These are phyloP conservation scores for Penicillium argentinense DNA, from an alignment of 495 filamentous ascomycete genomes.

Conservation along the genomic window DNA sequence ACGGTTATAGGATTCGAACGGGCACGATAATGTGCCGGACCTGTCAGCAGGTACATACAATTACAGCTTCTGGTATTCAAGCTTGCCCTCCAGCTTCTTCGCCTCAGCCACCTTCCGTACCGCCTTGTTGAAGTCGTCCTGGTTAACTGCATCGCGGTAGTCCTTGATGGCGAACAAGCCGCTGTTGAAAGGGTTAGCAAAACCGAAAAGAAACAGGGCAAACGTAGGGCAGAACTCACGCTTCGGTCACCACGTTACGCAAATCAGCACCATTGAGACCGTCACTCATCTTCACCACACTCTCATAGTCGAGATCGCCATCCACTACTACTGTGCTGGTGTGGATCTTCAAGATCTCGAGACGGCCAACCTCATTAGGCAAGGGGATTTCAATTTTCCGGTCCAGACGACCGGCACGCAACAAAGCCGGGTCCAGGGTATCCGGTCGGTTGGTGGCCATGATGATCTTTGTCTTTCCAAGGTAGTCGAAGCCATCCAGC, in stretches of 20 bases:
- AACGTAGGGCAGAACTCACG: constrained; percentile 53
- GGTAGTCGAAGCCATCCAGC: constrained; percentile 97
- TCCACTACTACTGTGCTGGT: constrained; percentile 81
- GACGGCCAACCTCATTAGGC: constrained; percentile 95
- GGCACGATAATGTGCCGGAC: constrained; percentile 8
- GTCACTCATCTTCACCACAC: constrained; percentile 99
- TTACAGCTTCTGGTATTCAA: constrained; percentile 97
- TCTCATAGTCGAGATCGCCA: constrained; percentile 98
- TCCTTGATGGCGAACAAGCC: constrained; percentile 98
- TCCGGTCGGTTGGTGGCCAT: constrained; percentile 99
- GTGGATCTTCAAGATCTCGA: constrained; percentile 99
- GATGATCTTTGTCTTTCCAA: constrained; percentile 99
- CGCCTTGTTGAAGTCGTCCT: constrained; percentile 99
- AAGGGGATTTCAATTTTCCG: constrained; percentile 98
- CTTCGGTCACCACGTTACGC: constrained; percentile 97
- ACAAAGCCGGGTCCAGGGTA: constrained; percentile 91
- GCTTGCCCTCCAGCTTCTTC: constrained; percentile 97
- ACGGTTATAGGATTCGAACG: constrained; percentile 15
- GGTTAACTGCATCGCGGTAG: constrained; percentile 90
- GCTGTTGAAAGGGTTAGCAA: constrained; percentile 47
- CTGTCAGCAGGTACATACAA: constrained; percentile 22
- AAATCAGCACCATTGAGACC: constrained; percentile 97
- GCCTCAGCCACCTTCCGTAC: constrained; percentile 94
- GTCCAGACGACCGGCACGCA: constrained; percentile 92
- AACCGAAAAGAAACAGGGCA: constrained; percentile 9